phyloP scores from a whole-genome alignment of 1,139 yeast species.

The Hyphopichia fennica region DNA sequence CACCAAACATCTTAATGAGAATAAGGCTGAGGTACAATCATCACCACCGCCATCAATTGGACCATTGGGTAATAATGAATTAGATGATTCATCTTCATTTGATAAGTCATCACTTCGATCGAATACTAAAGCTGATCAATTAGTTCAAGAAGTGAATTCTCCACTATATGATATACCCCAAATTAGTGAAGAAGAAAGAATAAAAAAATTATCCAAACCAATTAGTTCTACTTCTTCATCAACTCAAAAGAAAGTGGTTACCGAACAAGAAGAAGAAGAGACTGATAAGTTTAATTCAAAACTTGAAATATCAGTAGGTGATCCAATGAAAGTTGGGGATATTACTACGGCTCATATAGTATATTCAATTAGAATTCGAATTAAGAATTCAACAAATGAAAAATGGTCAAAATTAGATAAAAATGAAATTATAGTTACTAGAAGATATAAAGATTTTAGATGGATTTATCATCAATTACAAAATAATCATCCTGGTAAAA shows the following conservation, averaged over 20 bases:
- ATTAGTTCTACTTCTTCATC: slow-evolving; percentile 3
- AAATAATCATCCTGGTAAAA: slow-evolving; percentile 82
- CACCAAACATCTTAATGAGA: slow-evolving; percentile 27
- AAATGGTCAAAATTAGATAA: slow-evolving; percentile 16
- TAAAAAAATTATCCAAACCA: slow-evolving; percentile 9
- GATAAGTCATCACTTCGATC: slow-evolving; percentile 16
- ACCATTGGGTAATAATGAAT: slow-evolving; percentile 34
- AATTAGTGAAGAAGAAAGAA: slow-evolving; percentile 15
- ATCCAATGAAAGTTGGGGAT: slow-evolving; percentile 91
- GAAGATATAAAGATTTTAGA: slow-evolving; percentile 81
- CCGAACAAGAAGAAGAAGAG: slow-evolving; percentile 3
- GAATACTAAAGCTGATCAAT: slow-evolving; percentile 18
- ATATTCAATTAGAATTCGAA: slow-evolving; percentile 67
- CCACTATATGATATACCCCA: slow-evolving; percentile 49
- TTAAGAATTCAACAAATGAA: slow-evolving; percentile 30
- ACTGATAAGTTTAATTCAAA: background rate
- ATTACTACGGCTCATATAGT: slow-evolving; percentile 86
- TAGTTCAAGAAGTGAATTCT: slow-evolving; percentile 37
- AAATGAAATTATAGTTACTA: slow-evolving; percentile 44
- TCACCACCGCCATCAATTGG: slow-evolving; percentile 31
- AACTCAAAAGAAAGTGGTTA: slow-evolving; percentile 3
- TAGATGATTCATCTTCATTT: slow-evolving; percentile 13
- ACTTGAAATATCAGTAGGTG: slow-evolving; percentile 76
- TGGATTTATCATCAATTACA: slow-evolving; percentile 90
- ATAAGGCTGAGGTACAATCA: slow-evolving; percentile 2